Conservation (phyloP, 192 early-diverging fungal genomes). For the Entomortierella lignicola region DNA sequence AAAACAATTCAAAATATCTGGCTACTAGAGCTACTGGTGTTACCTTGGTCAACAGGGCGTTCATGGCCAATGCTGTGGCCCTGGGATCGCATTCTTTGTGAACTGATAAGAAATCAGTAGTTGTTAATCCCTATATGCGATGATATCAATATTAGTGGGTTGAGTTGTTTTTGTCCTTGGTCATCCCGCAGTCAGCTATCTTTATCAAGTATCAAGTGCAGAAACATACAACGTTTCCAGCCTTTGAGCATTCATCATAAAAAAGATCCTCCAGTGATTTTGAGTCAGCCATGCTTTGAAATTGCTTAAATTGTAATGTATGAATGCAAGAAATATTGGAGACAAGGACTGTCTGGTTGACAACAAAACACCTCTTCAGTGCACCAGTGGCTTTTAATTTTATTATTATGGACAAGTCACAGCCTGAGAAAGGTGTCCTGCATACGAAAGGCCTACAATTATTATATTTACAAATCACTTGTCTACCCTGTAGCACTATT, state of each 20-base stretch:
- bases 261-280: slow-evolving; percentile 23
- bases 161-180: no score
- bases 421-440: no score
- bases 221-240: slow-evolving; percentile 19
- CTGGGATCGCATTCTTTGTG: slow-evolving; percentile 10
- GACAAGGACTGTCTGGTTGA: no score
- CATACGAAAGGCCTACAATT: no score
- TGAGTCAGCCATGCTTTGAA: slow-evolving; percentile 8
- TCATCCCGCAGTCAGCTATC: no score
- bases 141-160: not conserved
- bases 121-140: slow-evolving; percentile 29
- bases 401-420: no score
- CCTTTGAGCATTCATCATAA: slow-evolving; percentile 28
- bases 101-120: slow-evolving; percentile 12
- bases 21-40: no score
- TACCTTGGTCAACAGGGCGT: slow-evolving; percentile 34
- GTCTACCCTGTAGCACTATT: not conserved
- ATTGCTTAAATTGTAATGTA: not conserved
- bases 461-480: no score
- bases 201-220: no score
- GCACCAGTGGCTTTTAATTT: no score
- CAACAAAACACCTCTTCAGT: no score
- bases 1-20: no score
- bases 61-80: slow-evolving; percentile 26
- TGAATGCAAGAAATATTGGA: not conserved